phyloP scores from a whole-genome alignment of 129 eudicot genomes.

The Helianthus tuberosus region DNA sequence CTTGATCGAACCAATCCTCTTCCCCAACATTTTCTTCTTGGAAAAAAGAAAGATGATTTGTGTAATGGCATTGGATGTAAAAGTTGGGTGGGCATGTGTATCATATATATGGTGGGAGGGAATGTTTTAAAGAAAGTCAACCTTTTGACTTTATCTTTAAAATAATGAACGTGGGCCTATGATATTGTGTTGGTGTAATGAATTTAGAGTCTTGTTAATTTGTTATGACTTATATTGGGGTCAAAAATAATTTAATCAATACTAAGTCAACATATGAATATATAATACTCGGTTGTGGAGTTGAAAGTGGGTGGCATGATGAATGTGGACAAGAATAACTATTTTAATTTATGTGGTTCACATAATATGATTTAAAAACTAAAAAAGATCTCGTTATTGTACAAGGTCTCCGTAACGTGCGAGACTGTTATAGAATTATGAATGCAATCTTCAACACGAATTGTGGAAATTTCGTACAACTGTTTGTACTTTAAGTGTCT shows the following conservation, averaged over 20 bases:
- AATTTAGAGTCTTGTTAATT: conserved; percentile 24
- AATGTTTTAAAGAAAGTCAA: conserved; percentile 33
- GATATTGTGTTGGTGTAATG: conserved; percentile 10
- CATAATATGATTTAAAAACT: not conserved
- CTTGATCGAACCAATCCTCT: conserved; percentile 61
- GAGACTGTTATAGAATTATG: conserved; percentile 15
- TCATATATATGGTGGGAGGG: conserved; percentile 20
- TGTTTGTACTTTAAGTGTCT: conserved; percentile 26
- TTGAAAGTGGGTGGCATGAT: conserved; percentile 34
- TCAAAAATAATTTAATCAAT: not conserved
- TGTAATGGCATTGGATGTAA: conserved; percentile 20
- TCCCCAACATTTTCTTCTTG: conserved; percentile 55
- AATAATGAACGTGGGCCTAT: conserved; percentile 34
- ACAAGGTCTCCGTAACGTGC: conserved; percentile 33
- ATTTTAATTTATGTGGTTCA: not conserved
- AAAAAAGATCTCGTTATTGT: not conserved
- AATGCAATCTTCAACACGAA: conserved; percentile 25
- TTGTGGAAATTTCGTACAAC: conserved; percentile 33
- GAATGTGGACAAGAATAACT: not conserved
- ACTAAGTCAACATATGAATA: not conserved
- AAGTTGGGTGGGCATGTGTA: conserved; percentile 18
- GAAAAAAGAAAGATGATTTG: conserved; percentile 11
- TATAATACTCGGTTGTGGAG: conserved; percentile 1
- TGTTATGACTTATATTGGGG: conserved; percentile 19
- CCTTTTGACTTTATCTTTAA: conserved; percentile 17